Evolutionary conservation across 192 early-diverging fungal species (phyloP).

Genomic region (Blastocladiella britannica): DNA sequence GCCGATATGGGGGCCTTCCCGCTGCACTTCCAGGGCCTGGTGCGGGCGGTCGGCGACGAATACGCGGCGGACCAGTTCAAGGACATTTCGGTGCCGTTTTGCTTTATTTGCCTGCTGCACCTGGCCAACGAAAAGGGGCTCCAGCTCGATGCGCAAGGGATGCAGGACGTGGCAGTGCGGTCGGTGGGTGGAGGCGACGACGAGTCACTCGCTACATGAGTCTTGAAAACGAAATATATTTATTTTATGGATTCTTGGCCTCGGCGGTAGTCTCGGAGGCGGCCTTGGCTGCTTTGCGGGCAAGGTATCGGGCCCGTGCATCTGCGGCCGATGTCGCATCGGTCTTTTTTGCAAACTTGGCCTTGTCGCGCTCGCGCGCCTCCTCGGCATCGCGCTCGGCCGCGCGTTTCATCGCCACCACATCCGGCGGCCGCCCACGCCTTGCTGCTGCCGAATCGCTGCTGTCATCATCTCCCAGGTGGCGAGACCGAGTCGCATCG

Average conservation of each 20-base stretch:
- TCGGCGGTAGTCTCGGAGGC: background rate
- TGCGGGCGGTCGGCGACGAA: constrained; percentile 43
- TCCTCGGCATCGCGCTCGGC: constrained; percentile 22
- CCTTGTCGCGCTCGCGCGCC: constrained; percentile 22
- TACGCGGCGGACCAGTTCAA: constrained; percentile 58
- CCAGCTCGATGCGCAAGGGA: constrained; percentile 25
- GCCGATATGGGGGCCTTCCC: background rate
- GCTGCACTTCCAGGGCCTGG: constrained; percentile 45
- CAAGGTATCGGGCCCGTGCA: constrained; percentile 28
- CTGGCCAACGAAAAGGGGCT: constrained; percentile 84
- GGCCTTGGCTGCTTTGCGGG: constrained; percentile 12
- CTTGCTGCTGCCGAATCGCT: constrained; percentile 7
- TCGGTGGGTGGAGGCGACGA: too few relatives aligned
- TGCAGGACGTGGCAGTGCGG: constrained; percentile 23
- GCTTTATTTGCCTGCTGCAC: constrained; percentile 93
- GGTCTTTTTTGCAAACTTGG: constrained; percentile 20
- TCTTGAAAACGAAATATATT: too few relatives aligned
- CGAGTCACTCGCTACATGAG: too few relatives aligned
- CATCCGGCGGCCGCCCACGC: constrained; percentile 14
- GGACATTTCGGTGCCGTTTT: constrained; percentile 91
- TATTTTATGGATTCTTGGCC: too few relatives aligned
- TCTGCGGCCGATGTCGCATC: constrained; percentile 20
- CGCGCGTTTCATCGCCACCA: constrained; percentile 20
- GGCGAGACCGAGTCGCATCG: constrained; percentile 7
- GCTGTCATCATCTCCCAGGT: constrained; percentile 19